These are phyloP conservation scores for Glycyrrhiza uralensis DNA, from an alignment of 306 rosid genomes.

Conservation along the genomic window DNA sequence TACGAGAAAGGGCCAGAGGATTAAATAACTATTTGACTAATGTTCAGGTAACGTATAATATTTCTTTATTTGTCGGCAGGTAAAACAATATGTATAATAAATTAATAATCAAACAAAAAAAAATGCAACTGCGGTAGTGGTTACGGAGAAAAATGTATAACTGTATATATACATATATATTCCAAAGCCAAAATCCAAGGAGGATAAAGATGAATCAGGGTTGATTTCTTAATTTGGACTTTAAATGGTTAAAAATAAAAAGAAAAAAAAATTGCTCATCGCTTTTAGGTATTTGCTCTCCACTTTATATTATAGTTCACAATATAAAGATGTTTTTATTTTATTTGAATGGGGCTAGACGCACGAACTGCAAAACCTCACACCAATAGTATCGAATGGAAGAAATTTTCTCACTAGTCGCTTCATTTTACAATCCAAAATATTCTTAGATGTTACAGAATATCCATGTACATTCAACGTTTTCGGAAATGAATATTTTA, in stretches of 20 bases:
- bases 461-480: no score
- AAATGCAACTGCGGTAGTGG: background rate
- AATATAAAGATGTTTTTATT: no score
- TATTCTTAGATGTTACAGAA: no score
- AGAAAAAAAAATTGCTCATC: no score
- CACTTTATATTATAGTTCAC: no score
- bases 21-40: constrained; percentile 20
- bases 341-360: no score
- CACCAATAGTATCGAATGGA: no score
- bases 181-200: background rate
- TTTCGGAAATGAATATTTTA: no score
- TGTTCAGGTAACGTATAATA: background rate
- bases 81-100: background rate
- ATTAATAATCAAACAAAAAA: no score
- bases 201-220: background rate
- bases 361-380: background rate
- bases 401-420: background rate
- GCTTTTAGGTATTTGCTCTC: background rate
- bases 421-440: background rate
- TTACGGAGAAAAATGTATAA: background rate
- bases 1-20: background rate
- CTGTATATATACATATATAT: no score
- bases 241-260: background rate
- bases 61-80: background rate
- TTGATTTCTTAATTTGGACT: background rate